Conservation (phyloP, 2,329 filamentous ascomycete species). For the Acrocalymma vagum region DNA sequence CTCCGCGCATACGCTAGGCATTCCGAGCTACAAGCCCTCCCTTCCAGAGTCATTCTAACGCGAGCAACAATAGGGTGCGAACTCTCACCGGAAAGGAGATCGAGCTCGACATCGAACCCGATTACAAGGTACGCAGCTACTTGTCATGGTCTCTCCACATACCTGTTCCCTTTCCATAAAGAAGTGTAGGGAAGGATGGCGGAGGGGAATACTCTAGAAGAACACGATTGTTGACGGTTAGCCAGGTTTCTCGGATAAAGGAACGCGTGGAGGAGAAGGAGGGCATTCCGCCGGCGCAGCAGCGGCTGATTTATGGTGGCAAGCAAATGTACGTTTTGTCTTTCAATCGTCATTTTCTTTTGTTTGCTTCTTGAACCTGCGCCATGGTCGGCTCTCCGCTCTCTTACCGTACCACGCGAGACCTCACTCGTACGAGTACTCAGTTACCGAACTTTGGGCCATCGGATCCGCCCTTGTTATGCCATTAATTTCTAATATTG, state of each 20-base stretch:
- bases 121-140: slow-evolving; percentile 78
- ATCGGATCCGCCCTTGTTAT: no score
- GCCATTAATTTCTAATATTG: no score
- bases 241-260: slow-evolving; percentile 92
- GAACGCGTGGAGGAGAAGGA: slow-evolving; percentile 99
- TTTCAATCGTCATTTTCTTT: no score
- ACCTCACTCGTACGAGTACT: no score
- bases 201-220: slow-evolving; percentile 2
- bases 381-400: no score
- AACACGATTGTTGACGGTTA: slow-evolving; percentile 13
- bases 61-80: slow-evolving; percentile 78
- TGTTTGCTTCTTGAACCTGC: background rate
- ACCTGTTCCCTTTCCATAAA: background rate
- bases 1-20: background rate
- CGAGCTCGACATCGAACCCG: slow-evolving; percentile 93
- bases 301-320: slow-evolving; percentile 93
- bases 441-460: no score
- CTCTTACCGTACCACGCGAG: no score
- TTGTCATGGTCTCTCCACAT: background rate
- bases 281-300: slow-evolving; percentile 95
- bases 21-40: background rate
- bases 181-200: background rate
- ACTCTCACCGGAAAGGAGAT: slow-evolving; percentile 99
- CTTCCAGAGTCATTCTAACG: slow-evolving; percentile 14
- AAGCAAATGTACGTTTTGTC: slow-evolving; percentile 85